Percentiles rank a stretch among this genome's conserved stretches.
phyloP scores from a whole-genome alignment of 345 rosid species.

The rapeseed (Brassica napus) region DNA sequence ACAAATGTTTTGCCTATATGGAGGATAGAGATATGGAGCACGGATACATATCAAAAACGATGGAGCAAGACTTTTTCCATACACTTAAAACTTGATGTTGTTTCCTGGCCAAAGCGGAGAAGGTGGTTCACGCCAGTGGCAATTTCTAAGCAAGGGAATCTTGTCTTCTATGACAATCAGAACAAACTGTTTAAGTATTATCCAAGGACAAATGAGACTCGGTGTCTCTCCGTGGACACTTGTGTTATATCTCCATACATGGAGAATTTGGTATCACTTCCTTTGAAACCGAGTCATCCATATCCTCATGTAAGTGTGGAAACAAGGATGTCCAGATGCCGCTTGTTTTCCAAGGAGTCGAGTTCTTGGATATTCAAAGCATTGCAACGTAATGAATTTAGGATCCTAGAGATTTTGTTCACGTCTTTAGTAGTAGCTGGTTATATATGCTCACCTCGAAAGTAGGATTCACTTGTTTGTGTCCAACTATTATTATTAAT shows the following conservation, averaged over 20 bases:
- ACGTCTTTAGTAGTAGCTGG: constrained; percentile 1
- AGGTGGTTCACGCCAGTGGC: neutral
- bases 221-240: neutral
- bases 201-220: neutral
- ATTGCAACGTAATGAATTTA: neutral
- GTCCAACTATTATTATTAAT: neutral
- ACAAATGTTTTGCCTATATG: neutral
- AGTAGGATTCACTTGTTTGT: neutral
- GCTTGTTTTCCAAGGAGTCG: neutral
- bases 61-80: neutral
- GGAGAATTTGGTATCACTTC: neutral
- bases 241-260: neutral
- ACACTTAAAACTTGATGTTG: neutral
- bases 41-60: neutral
- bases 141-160: neutral
- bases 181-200: neutral
- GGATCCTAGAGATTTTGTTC: neutral
- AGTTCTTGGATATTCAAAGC: neutral
- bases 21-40: neutral
- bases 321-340: neutral
- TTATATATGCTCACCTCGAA: constrained; percentile 13
- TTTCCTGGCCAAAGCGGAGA: neutral
- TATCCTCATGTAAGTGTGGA: neutral
- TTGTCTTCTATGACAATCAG: neutral
- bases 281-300: neutral